Conservation (phyloP, 2,329 filamentous ascomycete genomes). For the Pyrenochaeta sp. region DNA sequence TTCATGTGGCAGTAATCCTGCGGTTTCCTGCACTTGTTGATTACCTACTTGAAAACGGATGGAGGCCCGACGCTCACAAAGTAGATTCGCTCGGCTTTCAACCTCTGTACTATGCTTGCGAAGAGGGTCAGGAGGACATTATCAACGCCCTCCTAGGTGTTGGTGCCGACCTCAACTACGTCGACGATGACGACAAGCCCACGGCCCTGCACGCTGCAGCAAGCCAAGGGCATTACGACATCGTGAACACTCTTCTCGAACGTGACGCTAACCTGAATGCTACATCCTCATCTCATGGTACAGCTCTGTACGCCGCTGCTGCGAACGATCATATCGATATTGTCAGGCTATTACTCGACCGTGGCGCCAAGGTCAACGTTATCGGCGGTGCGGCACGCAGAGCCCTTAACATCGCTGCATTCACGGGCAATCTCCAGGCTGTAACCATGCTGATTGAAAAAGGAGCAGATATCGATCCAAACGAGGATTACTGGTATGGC, state of each 20-base stretch:
- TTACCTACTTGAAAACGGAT: conserved; percentile 17
- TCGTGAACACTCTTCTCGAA: conserved; percentile 23
- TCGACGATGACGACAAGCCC: conserved; percentile 9
- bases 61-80: conserved; percentile 17
- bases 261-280: conserved; percentile 22
- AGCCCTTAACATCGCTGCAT: conserved; percentile 28
- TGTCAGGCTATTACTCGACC: conserved; percentile 17
- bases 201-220: conserved; percentile 24
- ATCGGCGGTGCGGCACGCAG: conserved; percentile 13
- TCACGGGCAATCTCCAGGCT: conserved; percentile 22
- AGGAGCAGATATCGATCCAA: conserved; percentile 26
- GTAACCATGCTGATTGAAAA: conserved; percentile 22
- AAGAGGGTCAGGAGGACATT: conserved; percentile 22
- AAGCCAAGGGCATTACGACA: conserved; percentile 14
- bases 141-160: conserved; percentile 21
- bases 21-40: conserved; percentile 26
- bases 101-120: conserved; percentile 29
- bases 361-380: conserved; percentile 23
- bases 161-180: conserved; percentile 21
- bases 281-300: conserved; percentile 14
- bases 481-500: conserved; percentile 29
- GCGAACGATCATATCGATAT: conserved; percentile 14
- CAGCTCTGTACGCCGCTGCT: conserved; percentile 23
- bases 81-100: conserved; percentile 27
- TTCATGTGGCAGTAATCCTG: conserved; percentile 27